A percentile compares a stretch with the other conserved stretches of the same genome.
Conservation (phyloP, 2,329 filamentous ascomycete genomes). For the Pseudogymnoascus sp. region DNA sequence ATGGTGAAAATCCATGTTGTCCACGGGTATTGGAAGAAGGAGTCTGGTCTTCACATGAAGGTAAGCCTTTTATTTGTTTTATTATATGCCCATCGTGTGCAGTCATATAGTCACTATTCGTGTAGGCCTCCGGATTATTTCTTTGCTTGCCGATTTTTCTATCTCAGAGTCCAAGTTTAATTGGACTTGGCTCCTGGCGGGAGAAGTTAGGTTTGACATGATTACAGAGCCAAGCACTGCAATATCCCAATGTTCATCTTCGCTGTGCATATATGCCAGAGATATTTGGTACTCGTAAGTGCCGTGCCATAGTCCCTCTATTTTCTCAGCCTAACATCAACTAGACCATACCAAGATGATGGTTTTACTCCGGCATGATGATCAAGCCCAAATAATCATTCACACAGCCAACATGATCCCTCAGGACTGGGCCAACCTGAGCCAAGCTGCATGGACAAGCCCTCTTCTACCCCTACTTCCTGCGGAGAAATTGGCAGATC, state of each 20-base stretch:
- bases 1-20: slow-evolving; percentile 52
- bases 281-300: slow-evolving; percentile 77
- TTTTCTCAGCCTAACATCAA: neutral
- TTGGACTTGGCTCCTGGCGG: neutral
- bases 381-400: slow-evolving; percentile 70
- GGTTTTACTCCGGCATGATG: slow-evolving; percentile 71
- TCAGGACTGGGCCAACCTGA: slow-evolving; percentile 83
- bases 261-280: slow-evolving; percentile 75
- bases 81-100: neutral
- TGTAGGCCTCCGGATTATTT: neutral
- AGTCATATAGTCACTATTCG: neutral
- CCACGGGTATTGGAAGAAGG: slow-evolving; percentile 62
- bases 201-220: neutral
- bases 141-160: neutral
- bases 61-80: slow-evolving; percentile 6
- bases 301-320: slow-evolving; percentile 26
- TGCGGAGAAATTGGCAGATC: neutral
- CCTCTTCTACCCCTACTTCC: slow-evolving; percentile 55
- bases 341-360: slow-evolving; percentile 67
- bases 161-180: neutral
- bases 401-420: slow-evolving; percentile 90
- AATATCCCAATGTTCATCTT: slow-evolving; percentile 61
- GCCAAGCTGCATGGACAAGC: slow-evolving; percentile 75
- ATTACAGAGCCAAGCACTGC: slow-evolving; percentile 51
- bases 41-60: slow-evolving; percentile 46